These are phyloP conservation scores for Rhododendron ferrugineum DNA, from an alignment of 148 eudicot genomes.

Conservation along the genomic window DNA sequence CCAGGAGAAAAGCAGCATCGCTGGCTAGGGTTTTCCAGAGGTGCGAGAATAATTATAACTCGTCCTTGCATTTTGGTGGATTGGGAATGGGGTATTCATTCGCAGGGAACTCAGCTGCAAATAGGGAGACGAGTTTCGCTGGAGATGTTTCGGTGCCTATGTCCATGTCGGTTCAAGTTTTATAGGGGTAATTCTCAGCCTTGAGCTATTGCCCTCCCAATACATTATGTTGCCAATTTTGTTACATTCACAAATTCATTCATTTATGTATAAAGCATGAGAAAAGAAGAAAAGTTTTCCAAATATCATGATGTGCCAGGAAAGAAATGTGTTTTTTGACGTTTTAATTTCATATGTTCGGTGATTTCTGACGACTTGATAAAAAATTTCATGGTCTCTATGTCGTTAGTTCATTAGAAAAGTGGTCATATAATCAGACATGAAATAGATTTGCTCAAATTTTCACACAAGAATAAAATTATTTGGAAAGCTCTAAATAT, in stretches of 20 bases:
- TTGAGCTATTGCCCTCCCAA: not conserved
- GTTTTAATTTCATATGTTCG: not conserved
- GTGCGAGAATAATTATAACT: conserved; percentile 34
- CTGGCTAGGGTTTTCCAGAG: conserved; percentile 84
- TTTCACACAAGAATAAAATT: not conserved
- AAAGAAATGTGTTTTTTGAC: not conserved
- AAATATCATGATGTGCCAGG: not conserved
- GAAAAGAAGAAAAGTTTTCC: not conserved
- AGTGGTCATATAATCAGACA: not conserved
- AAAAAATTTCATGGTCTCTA: not conserved
- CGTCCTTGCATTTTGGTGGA: conserved; percentile 43
- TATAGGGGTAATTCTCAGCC: conserved; percentile 28
- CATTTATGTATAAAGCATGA: conserved; percentile 3
- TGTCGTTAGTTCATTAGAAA: not conserved
- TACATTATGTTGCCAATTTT: conserved; percentile 9
- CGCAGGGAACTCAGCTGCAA: conserved; percentile 36
- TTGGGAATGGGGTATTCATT: conserved; percentile 50
- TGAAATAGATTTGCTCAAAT: not conserved
- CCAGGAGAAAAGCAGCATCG: conserved; percentile 88
- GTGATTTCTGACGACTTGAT: not conserved
- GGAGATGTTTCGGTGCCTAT: conserved; percentile 50
- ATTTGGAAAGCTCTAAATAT: not conserved
- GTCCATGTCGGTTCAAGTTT: conserved; percentile 55
- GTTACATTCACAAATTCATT: conserved; percentile 20
- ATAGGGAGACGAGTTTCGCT: conserved; percentile 41